Base-by-base conservation (phyloP, 495 filamentous ascomycete species). In the Lasiosphaeris hirsuta region DNA sequence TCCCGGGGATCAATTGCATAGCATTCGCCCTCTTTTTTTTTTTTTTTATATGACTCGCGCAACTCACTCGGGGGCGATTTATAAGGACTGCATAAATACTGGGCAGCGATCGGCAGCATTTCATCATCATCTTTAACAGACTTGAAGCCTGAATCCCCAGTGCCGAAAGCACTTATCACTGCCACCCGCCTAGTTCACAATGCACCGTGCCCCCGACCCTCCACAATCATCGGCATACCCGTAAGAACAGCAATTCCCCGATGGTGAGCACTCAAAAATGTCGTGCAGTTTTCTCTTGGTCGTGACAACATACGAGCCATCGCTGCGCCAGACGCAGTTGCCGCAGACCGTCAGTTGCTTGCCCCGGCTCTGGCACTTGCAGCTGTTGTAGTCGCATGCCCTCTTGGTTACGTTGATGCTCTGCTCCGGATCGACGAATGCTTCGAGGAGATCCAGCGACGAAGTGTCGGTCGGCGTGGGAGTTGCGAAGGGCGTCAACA, bases 201-300 rank as follows among this genome's bases (percentile, higher is more conserved):
- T 49, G 33, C 46, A 49, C 33, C 46, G 7, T n/a, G 46, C 46
- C 8, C 15, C 13, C 8, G 8, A 36, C 15, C 23, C 23, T 49
- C 46, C 46, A 44, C 64, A 62, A 38, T 62, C 60, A 7, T 23
- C 51, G 2, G 35, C 60, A 7, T 10, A 36, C 11, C 60, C 60
- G 35, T 62, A 62, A n/a, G 54, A 50, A 11, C 60, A 62, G 56
- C 60, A 62, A 4, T 10, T 18, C 30, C 60, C 60, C 4, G n/a
- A 45, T 11, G 56, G 51, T 23, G 60, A 63, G 40, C 60, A 63
- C 52, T 63, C 60, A 37, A 59, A 63, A n/a, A 63, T 51, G 35
- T 63, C 56, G 14, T 58, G 36, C 40, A 13, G 18, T 10, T 46
- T 14, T 10, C 56, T 51, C 56, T 63, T 59, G 9, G 43, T 48